Base-by-base conservation (phyloP, 225 moss, liverwort and hornwort genomes). In the Lunularia cruciata region DNA sequence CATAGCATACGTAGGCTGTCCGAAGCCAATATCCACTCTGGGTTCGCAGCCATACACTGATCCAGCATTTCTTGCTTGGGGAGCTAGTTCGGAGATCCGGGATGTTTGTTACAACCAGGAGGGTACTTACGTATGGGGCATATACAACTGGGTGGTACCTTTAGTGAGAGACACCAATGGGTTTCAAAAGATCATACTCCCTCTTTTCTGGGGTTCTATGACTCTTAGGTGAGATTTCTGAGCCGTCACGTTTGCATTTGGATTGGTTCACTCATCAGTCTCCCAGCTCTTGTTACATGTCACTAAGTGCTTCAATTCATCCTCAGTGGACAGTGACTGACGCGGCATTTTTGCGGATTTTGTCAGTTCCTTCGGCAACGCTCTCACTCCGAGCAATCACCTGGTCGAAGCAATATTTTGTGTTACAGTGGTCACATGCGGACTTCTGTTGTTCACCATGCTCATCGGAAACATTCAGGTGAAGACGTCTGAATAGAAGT, bases 401-500 rank as follows among this genome's bases (percentile, higher is more conserved):
- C 62, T 86, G 31, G 68, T 88, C 12, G 94, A 92, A 73, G 83
- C 83, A 0, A 62, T 73, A 1, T 95, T 95, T 74, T 85, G 89
- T 73, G 87, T 95, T 30, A 52, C 88, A 33, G 81, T 92, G 10
- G 84, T 95, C 18, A 88, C 84, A 23, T 86, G 82, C 48, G 89
- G 92, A 38, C 78, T 95, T 55, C 83, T 95, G 16, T 52, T 95
- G 42, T 95, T 92, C 61, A 86, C 89, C 1, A 78, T 92, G 86
- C 89, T 92, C 69, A 90, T 95, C 45, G 95, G 95, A 38, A 95
- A 95, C 59, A 95, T 89, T 39, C 88, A 95, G 91, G 94, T 91
- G 75, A 23, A 31, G 26, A 53, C 48, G n/a, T n/a, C n/a, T n/a
- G n/a, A n/a, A n/a, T n/a, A n/a, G n/a, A n/a, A n/a, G n/a, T n/a